phyloP scores from a whole-genome alignment of 768 basidiomycete genomes.

The Phylloporus arenicola region DNA sequence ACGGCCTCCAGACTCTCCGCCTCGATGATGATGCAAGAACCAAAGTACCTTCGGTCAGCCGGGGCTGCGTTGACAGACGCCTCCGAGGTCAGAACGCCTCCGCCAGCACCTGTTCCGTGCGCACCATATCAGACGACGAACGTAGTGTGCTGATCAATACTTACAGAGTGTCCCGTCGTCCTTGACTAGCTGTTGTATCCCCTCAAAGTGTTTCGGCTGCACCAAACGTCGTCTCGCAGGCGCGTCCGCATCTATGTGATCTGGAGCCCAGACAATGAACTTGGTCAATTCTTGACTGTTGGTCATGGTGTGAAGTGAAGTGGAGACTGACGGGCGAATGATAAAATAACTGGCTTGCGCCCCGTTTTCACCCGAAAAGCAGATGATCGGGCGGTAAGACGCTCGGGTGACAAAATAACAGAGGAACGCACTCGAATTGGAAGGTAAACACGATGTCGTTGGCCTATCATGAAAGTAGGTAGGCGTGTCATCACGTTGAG shows the following conservation, averaged over 20 bases:
- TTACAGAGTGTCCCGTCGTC: neutral
- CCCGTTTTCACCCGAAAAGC: neutral
- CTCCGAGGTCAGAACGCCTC: constrained; percentile 51
- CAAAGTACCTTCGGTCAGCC: constrained; percentile 52
- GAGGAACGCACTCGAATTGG: neutral
- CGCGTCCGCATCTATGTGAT: neutral
- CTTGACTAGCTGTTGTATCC: neutral
- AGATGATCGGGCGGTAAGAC: neutral
- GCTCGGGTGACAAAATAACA: neutral
- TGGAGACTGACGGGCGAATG: neutral
- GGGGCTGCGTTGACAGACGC: constrained; percentile 45
- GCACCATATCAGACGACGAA: neutral
- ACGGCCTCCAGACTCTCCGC: constrained; percentile 48
- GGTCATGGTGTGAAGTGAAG: neutral
- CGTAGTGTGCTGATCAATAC: neutral
- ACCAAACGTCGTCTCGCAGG: neutral
- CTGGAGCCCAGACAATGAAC: neutral
- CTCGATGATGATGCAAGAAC: constrained; percentile 52
- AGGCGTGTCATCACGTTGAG: neutral
- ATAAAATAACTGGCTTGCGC: neutral
- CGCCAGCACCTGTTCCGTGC: constrained; percentile 45
- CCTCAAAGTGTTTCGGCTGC: neutral
- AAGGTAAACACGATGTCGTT: neutral
- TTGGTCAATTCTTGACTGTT: neutral
- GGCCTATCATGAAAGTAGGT: neutral